Percentiles rank a stretch among this genome's conserved stretches.
These are phyloP conservation scores for Nitzschia sp. DNA, from an alignment of 108 stramenopile genomes.

Conservation along the genomic window DNA sequence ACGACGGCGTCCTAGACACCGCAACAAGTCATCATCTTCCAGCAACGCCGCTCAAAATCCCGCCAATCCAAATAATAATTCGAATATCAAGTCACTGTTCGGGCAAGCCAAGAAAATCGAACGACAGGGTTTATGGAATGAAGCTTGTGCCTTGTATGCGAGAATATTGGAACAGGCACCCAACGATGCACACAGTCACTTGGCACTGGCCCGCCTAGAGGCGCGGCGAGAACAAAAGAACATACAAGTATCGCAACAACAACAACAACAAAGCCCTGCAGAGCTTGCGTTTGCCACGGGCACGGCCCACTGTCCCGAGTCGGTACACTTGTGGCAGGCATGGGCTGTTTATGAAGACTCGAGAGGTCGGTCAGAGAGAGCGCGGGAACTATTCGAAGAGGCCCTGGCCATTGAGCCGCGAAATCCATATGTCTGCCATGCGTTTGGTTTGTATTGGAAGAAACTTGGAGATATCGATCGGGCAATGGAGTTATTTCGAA, in stretches of 20 bases:
- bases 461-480: slow-evolving; percentile 13
- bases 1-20: background rate
- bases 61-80: background rate
- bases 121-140: slow-evolving; percentile 48
- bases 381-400: slow-evolving; percentile 60
- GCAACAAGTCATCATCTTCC: background rate
- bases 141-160: slow-evolving; percentile 44
- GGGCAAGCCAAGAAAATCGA: slow-evolving; percentile 53
- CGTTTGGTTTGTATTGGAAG: slow-evolving; percentile 65
- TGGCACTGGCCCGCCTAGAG: slow-evolving; percentile 70
- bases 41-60: background rate
- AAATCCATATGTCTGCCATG: slow-evolving; percentile 84
- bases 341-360: slow-evolving; percentile 83
- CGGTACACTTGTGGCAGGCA: slow-evolving; percentile 75
- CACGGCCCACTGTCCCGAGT: slow-evolving; percentile 56
- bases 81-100: slow-evolving; percentile 35
- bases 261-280: slow-evolving; percentile 21
- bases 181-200: slow-evolving; percentile 67
- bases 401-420: slow-evolving; percentile 62
- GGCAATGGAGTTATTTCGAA: slow-evolving; percentile 56
- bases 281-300: slow-evolving; percentile 63
- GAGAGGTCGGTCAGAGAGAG: slow-evolving; percentile 40
- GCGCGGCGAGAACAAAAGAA: slow-evolving; percentile 46
- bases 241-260: background rate
- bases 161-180: slow-evolving; percentile 61